phyloP scores from a whole-genome alignment of 768 basidiomycete genomes.

The Ramaria sp. region DNA sequence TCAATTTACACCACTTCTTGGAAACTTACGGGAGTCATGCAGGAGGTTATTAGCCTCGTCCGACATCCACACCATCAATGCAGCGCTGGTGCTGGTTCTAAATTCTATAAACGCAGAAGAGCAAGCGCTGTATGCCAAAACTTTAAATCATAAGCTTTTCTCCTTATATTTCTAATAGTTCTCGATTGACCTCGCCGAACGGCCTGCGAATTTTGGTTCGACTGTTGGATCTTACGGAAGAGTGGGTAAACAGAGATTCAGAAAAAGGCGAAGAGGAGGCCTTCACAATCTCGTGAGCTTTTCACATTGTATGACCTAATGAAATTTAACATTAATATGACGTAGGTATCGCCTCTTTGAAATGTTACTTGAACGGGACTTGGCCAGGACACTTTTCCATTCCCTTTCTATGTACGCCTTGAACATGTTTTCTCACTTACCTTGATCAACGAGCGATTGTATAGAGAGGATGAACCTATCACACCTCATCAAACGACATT shows the following conservation, averaged over 20 bases:
- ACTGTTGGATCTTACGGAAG: slow-evolving; percentile 56
- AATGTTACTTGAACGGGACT: slow-evolving; percentile 47
- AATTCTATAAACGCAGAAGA: slow-evolving; percentile 57
- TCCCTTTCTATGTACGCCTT: slow-evolving; percentile 43
- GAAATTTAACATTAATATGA: slow-evolving; percentile 9
- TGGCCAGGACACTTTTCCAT: slow-evolving; percentile 48
- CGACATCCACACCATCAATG: slow-evolving; percentile 49
- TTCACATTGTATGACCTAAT: slow-evolving; percentile 3
- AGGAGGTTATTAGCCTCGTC: slow-evolving; percentile 47
- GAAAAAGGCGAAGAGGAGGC: slow-evolving; percentile 53
- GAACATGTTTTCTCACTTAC: neutral
- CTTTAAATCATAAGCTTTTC: neutral
- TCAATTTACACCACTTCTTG: slow-evolving; percentile 3
- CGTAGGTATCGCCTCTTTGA: slow-evolving; percentile 54
- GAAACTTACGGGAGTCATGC: slow-evolving; percentile 8
- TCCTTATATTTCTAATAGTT: slow-evolving; percentile 10
- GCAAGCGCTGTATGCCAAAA: slow-evolving; percentile 38
- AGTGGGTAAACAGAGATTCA: slow-evolving; percentile 55
- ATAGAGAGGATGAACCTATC: slow-evolving; percentile 57
- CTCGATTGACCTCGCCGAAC: slow-evolving; percentile 30
- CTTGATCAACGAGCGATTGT: neutral
- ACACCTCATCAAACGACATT: slow-evolving; percentile 82
- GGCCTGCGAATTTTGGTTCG: slow-evolving; percentile 57
- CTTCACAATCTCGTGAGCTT: slow-evolving; percentile 64
- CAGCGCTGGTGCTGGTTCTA: slow-evolving; percentile 56